A percentile compares a stretch with the other conserved stretches of the same genome.
phyloP scores from a whole-genome alignment of 768 basidiomycete species.

The Suillus lakei region DNA sequence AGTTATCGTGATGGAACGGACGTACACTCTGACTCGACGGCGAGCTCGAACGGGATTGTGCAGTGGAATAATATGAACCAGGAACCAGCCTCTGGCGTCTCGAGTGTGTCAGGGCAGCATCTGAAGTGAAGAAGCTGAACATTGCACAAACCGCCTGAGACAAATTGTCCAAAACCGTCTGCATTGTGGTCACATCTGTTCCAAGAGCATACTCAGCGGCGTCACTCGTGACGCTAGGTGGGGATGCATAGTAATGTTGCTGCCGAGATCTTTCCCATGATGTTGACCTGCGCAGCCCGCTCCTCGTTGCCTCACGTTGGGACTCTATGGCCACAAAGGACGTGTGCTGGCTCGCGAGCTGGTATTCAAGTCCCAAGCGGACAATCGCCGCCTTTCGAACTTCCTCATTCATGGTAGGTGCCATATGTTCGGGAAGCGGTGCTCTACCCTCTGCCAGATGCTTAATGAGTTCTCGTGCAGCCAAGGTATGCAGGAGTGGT shows the following conservation, averaged over 20 bases:
- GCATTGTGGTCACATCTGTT: constrained; percentile 15
- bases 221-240: neutral
- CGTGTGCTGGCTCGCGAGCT: constrained; percentile 55
- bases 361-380: constrained; percentile 54
- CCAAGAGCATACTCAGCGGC: neutral
- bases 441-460: constrained; percentile 45
- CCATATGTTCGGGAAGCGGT: constrained; percentile 35
- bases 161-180: constrained; percentile 18
- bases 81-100: constrained; percentile 13
- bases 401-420: constrained; percentile 32
- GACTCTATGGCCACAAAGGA: constrained; percentile 59
- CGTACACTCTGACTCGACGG: constrained; percentile 11
- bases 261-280: constrained; percentile 20
- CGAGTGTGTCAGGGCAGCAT: neutral
- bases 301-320: constrained; percentile 25
- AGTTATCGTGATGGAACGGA: constrained; percentile 24
- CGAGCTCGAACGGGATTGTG: constrained; percentile 20
- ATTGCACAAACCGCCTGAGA: constrained; percentile 18
- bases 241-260: neutral
- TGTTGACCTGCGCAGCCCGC: neutral
- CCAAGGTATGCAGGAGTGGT: constrained; percentile 56
- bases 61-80: constrained; percentile 26
- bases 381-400: constrained; percentile 51
- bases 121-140: constrained; percentile 14
- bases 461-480: constrained; percentile 57